phyloP scores from a whole-genome alignment of 371 early-diverging fungal genomes.

The Apophysomyces sp. region DNA sequence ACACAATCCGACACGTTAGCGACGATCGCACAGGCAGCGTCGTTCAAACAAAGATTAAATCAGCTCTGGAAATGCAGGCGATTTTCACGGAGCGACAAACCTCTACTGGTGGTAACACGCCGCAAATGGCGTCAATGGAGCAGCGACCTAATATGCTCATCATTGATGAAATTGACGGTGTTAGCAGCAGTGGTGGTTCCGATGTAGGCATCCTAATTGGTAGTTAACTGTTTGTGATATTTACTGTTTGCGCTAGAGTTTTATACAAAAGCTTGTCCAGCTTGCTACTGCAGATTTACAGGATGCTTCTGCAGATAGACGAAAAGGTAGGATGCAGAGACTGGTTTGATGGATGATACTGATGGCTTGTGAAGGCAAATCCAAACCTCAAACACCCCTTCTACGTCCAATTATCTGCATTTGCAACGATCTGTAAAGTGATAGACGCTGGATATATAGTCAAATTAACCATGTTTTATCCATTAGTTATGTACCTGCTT shows the following conservation, averaged over 20 bases:
- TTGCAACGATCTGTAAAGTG: slow-evolving; percentile 89
- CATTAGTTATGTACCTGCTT: slow-evolving; percentile 82
- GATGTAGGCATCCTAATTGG: slow-evolving; percentile 24
- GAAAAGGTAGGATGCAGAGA: slow-evolving; percentile 1
- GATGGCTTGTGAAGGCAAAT: slow-evolving; percentile 13
- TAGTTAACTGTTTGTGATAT: not conserved
- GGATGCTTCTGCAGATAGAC: slow-evolving; percentile 26
- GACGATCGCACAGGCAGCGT: slow-evolving; percentile 91
- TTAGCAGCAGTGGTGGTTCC: slow-evolving; percentile 67
- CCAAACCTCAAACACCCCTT: slow-evolving; percentile 46
- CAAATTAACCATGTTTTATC: not conserved
- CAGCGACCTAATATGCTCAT: slow-evolving; percentile 84
- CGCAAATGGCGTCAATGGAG: slow-evolving; percentile 20
- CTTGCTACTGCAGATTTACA: slow-evolving; percentile 36
- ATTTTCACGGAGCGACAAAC: slow-evolving; percentile 38
- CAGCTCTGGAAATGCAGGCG: slow-evolving; percentile 78
- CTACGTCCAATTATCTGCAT: slow-evolving; percentile 96
- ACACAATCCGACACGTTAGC: no score
- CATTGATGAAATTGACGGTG: slow-evolving; percentile 98
- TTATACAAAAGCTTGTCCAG: slow-evolving; percentile 71
- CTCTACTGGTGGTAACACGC: slow-evolving; percentile 1
- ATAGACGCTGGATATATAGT: not conserved
- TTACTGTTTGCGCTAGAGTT: slow-evolving; percentile 47
- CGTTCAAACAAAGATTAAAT: slow-evolving; percentile 69
- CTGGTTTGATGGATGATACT: not conserved